A percentile compares a stretch with the other conserved stretches of the same genome.
Evolutionary conservation across 495 filamentous ascomycete species (phyloP).

Genomic region (Penicillium cosmopolitanum): DNA sequence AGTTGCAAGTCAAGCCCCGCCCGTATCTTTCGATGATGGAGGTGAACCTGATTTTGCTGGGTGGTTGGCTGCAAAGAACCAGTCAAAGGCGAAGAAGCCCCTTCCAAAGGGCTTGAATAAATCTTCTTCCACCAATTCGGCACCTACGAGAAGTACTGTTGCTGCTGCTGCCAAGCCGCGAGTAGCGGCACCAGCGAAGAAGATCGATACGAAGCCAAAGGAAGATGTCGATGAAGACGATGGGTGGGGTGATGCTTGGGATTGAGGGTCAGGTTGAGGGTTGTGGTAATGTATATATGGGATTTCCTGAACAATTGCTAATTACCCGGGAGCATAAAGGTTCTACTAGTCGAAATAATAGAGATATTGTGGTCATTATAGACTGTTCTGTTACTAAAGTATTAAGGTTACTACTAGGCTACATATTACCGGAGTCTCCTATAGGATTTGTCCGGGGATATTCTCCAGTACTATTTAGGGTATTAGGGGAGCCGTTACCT

Average conservation of each 20-base stretch:
- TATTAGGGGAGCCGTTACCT: too few relatives aligned
- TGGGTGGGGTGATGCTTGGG: slow-evolving; percentile 63
- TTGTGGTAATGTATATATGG: slow-evolving; percentile 9
- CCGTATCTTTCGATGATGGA: slow-evolving; percentile 72
- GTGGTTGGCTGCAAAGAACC: slow-evolving; percentile 82
- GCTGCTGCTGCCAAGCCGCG: slow-evolving; percentile 46
- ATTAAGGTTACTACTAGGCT: too few relatives aligned
- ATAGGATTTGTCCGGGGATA: too few relatives aligned
- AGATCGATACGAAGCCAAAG: slow-evolving; percentile 55
- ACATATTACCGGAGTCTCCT: too few relatives aligned
- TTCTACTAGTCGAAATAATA: not conserved
- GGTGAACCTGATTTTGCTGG: slow-evolving; percentile 92
- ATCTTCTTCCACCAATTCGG: slow-evolving; percentile 34
- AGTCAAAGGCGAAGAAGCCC: slow-evolving; percentile 70
- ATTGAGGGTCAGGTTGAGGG: slow-evolving; percentile 26
- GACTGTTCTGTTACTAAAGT: too few relatives aligned
- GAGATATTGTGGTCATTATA: not conserved
- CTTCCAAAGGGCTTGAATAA: slow-evolving; percentile 80
- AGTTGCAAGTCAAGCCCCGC: slow-evolving; percentile 32
- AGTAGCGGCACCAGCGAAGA: slow-evolving; percentile 42
- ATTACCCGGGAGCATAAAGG: not conserved
- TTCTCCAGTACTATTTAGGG: too few relatives aligned
- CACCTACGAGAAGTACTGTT: slow-evolving; percentile 36
- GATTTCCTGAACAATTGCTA: not conserved
- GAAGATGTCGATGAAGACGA: slow-evolving; percentile 49